Percentiles rank a stretch among this genome's conserved stretches.
Conservation (phyloP, 352 stramenopile species). For the Plasmopara halstedii region DNA sequence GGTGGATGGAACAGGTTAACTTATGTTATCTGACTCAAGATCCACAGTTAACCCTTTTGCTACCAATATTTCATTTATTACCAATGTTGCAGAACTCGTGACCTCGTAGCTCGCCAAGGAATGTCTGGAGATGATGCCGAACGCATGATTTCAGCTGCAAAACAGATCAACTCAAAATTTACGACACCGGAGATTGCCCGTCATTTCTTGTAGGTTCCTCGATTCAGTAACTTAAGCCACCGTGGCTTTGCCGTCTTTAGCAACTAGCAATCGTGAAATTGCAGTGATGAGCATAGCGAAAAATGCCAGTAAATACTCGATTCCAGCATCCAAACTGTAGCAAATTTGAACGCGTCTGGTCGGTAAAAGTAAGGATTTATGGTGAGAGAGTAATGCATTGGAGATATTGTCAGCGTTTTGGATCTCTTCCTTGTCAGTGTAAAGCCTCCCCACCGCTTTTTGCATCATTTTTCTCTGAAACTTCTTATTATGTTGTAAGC, state of each 20-base stretch:
- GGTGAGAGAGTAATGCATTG: conserved; percentile 4
- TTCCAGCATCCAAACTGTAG: conserved; percentile 13
- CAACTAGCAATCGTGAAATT: conserved; percentile 10
- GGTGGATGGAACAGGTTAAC: conserved; percentile 58
- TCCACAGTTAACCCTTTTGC: background rate
- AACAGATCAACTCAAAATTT: conserved; percentile 83
- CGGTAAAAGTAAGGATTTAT: conserved; percentile 7
- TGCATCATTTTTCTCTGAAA: conserved; percentile 80
- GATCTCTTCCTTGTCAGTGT: conserved; percentile 55
- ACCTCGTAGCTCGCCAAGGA: conserved; percentile 46
- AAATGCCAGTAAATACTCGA: conserved; percentile 11
- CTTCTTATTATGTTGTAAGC: conserved; percentile 27
- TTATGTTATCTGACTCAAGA: background rate
- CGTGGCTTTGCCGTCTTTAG: conserved; percentile 9
- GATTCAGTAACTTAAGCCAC: background rate
- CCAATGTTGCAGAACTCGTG: conserved; percentile 44
- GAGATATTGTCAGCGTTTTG: background rate
- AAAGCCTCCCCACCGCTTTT: conserved; percentile 57
- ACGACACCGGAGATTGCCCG: conserved; percentile 72
- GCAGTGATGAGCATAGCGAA: conserved; percentile 12
- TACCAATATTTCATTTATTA: too few relatives aligned
- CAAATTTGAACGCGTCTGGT: conserved; percentile 5
- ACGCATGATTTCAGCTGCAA: conserved; percentile 65
- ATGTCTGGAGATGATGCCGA: conserved; percentile 65
- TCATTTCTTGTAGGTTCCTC: conserved; percentile 59